Evolutionary conservation across 805 yeast genomes (phyloP).

Genomic region (Yarrowia divulgata): DNA sequence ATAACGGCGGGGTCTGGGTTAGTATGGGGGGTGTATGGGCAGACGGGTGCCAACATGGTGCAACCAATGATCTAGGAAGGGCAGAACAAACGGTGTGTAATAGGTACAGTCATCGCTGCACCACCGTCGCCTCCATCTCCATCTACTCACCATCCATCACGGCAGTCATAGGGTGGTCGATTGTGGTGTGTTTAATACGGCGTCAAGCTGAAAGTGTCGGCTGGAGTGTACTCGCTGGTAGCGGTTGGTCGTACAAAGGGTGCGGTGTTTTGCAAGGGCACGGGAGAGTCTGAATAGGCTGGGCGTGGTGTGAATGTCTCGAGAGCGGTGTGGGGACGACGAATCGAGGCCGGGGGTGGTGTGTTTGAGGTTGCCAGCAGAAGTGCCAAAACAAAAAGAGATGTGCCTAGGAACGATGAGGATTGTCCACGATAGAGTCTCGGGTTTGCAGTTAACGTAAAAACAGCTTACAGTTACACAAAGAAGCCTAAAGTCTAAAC

Average conservation of each 20-base stretch:
- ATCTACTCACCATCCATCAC: constrained; percentile 37
- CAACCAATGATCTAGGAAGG: too few relatives aligned
- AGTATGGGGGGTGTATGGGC: too few relatives aligned
- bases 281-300: background rate
- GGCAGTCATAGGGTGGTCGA: constrained; percentile 22
- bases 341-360: background rate
- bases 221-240: background rate
- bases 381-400: background rate
- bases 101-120: too few relatives aligned
- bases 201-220: background rate
- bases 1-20: constrained; percentile 41
- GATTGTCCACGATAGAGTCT: constrained; percentile 38
- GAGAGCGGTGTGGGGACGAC: too few relatives aligned
- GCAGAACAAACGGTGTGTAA: too few relatives aligned
- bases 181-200: background rate
- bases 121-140: background rate
- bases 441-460: constrained; percentile 39
- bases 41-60: too few relatives aligned
- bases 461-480: constrained; percentile 39
- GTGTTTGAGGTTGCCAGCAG: background rate
- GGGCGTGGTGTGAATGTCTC: background rate
- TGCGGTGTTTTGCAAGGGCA: background rate
- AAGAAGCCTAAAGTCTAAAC: constrained; percentile 23
- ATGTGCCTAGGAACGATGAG: constrained; percentile 20
- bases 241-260: too few relatives aligned